phyloP scores from a whole-genome alignment of 2,329 filamentous ascomycete genomes.

The Trichophaea hybrida region DNA sequence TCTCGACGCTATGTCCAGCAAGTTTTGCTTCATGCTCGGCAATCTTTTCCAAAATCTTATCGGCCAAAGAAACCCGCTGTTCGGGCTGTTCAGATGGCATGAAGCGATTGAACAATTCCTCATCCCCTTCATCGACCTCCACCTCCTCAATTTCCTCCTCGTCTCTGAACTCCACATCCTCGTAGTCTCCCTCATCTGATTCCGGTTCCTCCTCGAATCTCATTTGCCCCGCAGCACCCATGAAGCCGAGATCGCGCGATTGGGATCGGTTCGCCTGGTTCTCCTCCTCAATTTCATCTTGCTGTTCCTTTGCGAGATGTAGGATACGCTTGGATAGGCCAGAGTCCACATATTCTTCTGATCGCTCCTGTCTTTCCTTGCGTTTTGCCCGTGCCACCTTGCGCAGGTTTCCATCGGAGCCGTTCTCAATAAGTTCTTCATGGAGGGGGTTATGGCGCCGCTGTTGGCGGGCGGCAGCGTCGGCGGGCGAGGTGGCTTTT shows the following conservation, averaged over 20 bases:
- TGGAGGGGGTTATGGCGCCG: slow-evolving; percentile 81
- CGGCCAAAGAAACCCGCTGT: slow-evolving; percentile 66
- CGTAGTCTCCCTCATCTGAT: slow-evolving; percentile 37
- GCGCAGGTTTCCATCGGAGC: slow-evolving; percentile 54
- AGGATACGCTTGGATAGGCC: slow-evolving; percentile 81
- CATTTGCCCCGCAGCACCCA: slow-evolving; percentile 38
- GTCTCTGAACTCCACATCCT: slow-evolving; percentile 44
- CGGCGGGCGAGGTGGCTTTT: slow-evolving; percentile 50
- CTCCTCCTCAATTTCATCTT: slow-evolving; percentile 54
- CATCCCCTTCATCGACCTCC: slow-evolving; percentile 76
- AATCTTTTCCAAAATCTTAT: slow-evolving; percentile 88
- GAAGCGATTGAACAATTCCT: slow-evolving; percentile 84
- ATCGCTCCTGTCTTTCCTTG: slow-evolving; percentile 42
- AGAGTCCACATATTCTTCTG: slow-evolving; percentile 66
- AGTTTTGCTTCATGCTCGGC: slow-evolving; percentile 70
- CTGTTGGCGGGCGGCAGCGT: slow-evolving; percentile 41
- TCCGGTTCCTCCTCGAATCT: slow-evolving; percentile 53
- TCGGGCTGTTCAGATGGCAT: slow-evolving; percentile 58
- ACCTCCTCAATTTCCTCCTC: slow-evolving; percentile 37
- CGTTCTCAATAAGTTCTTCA: slow-evolving; percentile 54
- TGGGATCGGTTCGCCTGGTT: slow-evolving; percentile 38
- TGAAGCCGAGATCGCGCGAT: slow-evolving; percentile 29
- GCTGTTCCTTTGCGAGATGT: slow-evolving; percentile 62
- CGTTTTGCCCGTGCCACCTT: slow-evolving; percentile 57
- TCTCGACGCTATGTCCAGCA: slow-evolving; percentile 27